A percentile compares a stretch with the other conserved stretches of the same genome.
Conservation (phyloP, 805 yeast species). For the Myxozyma geophila region DNA sequence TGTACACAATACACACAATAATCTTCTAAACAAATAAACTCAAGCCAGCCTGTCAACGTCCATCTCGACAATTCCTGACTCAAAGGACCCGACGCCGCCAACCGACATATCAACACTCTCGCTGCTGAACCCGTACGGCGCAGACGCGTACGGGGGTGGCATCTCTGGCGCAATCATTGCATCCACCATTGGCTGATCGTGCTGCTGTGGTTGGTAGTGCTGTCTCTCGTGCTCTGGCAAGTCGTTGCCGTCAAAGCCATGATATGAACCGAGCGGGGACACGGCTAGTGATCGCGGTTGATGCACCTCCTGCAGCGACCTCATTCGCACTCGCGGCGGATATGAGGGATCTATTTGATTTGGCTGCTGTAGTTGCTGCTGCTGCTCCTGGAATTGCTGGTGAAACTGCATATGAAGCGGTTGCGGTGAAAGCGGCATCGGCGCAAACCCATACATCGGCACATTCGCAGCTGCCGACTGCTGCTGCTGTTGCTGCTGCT, state of each 20-base stretch:
- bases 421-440: background rate
- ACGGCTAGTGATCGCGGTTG: background rate
- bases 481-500: background rate
- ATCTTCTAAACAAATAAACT: no score
- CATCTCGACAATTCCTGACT: no score
- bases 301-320: constrained; percentile 1
- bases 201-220: background rate
- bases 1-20: no score
- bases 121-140: no score
- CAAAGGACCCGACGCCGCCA: no score
- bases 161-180: no score
- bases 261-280: background rate
- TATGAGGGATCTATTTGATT: background rate
- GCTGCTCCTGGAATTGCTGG: constrained; percentile 1
- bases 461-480: background rate
- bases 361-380: background rate
- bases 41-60: no score
- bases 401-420: constrained; percentile 1
- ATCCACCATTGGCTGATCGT: background rate
- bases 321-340: background rate
- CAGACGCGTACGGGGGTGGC: no score
- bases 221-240: background rate
- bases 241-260: background rate
- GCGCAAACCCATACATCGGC: constrained; percentile 1
- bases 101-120: no score